A percentile compares a stretch with the other conserved stretches of the same genome.
Conservation (phyloP, 768 basidiomycete species). For the Mycena chlorophos region DNA sequence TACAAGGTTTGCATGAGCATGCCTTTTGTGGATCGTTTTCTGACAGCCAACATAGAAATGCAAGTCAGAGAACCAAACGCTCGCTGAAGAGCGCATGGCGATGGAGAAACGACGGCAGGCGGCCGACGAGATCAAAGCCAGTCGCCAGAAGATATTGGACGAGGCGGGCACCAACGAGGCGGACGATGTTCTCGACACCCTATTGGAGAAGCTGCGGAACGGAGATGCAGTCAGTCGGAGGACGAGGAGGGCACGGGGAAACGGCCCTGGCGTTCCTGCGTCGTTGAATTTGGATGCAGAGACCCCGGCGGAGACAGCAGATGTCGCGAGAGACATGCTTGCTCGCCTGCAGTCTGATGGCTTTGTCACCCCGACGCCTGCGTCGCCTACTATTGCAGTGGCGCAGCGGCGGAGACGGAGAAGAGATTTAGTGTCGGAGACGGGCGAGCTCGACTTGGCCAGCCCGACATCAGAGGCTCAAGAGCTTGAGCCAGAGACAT, state of each 20-base stretch:
- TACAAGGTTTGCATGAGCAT: slow-evolving; percentile 59
- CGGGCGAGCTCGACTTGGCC: slow-evolving; percentile 7
- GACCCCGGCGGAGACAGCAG: slow-evolving; percentile 39
- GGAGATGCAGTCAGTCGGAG: slow-evolving; percentile 66
- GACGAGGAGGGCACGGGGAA: slow-evolving; percentile 49
- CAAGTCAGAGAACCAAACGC: slow-evolving; percentile 72
- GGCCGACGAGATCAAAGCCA: slow-evolving; percentile 61
- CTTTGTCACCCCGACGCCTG: slow-evolving; percentile 54
- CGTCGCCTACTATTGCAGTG: slow-evolving; percentile 47
- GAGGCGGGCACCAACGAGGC: slow-evolving; percentile 41
- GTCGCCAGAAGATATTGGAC: slow-evolving; percentile 50
- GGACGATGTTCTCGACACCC: slow-evolving; percentile 67
- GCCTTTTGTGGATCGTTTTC: background rate
- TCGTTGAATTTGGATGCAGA: slow-evolving; percentile 37
- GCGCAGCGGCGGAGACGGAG: slow-evolving; percentile 41
- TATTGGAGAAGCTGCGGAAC: slow-evolving; percentile 70
- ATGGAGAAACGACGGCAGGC: slow-evolving; percentile 69
- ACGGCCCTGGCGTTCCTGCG: slow-evolving; percentile 37
- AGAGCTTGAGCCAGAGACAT: background rate
- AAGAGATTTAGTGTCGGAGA: slow-evolving; percentile 24
- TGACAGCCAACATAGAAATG: slow-evolving; percentile 67
- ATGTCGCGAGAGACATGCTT: slow-evolving; percentile 74
- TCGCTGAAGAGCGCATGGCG: slow-evolving; percentile 68
- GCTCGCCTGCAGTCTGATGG: slow-evolving; percentile 72
- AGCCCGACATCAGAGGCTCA: slow-evolving; percentile 1